These are phyloP conservation scores for Sarocladium brachiariae DNA, from an alignment of 2,329 filamentous ascomycete genomes.

Conservation along the genomic window DNA sequence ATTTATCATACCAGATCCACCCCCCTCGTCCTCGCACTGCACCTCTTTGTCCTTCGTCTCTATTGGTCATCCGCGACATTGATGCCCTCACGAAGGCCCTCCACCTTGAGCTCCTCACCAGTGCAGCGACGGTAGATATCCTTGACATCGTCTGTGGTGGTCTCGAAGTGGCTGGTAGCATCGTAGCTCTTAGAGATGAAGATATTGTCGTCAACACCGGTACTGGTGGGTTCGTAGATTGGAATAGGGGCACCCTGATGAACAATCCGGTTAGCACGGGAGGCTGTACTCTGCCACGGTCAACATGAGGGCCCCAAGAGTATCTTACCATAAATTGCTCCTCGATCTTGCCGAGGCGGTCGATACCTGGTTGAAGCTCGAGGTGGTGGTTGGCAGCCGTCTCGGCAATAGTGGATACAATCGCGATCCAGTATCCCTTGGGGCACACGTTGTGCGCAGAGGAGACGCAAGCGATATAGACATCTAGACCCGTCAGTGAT, in stretches of 20 bases:
- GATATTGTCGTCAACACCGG: constrained; percentile 80
- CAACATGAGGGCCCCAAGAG: background rate
- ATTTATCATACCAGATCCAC: background rate
- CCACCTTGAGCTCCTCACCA: constrained; percentile 80
- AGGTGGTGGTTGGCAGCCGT: constrained; percentile 87
- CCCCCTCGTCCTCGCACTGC: background rate
- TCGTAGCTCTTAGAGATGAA: constrained; percentile 99
- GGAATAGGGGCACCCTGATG: constrained; percentile 71
- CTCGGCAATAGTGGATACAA: constrained; percentile 96
- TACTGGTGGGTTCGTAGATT: constrained; percentile 82
- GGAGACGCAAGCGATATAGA: constrained; percentile 94
- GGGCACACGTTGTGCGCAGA: constrained; percentile 97
- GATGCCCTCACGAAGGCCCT: constrained; percentile 75
- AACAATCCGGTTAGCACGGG: background rate
- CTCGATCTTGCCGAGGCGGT: constrained; percentile 86
- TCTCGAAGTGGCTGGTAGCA: constrained; percentile 96
- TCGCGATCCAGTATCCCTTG: constrained; percentile 98
- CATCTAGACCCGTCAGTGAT: constrained; percentile 49
- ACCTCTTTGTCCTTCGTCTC: constrained; percentile 6
- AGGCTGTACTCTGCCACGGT: background rate
- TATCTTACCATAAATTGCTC: constrained; percentile 83
- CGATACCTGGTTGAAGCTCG: constrained; percentile 86
- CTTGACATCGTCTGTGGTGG: constrained; percentile 80
- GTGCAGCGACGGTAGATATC: constrained; percentile 83
- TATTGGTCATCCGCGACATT: constrained; percentile 63